A percentile compares a stretch with the other conserved stretches of the same genome.
Evolutionary conservation across 306 rosid genomes (phyloP).

Genomic region (cucumber (Cucumis sativus)): DNA sequence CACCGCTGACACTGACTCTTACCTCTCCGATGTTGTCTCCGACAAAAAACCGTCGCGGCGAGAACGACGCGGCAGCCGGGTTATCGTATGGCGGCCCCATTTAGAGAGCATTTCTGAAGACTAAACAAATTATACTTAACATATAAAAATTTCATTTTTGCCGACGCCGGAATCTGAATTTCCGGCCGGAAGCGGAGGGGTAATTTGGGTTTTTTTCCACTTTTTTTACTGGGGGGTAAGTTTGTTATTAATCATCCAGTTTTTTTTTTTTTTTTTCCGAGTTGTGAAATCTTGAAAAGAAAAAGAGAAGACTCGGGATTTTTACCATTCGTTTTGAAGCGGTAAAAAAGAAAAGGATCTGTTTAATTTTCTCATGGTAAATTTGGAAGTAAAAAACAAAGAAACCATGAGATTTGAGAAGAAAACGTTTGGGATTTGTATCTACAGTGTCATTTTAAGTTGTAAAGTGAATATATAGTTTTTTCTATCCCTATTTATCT

Average conservation of each 20-base stretch:
- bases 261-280: slow-evolving; percentile 5
- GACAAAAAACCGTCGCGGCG: slow-evolving; percentile 47
- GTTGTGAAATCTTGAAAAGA: not conserved
- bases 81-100: slow-evolving; percentile 57
- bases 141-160: not conserved
- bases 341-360: not conserved
- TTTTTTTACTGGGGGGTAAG: not conserved
- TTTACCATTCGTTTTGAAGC: not conserved
- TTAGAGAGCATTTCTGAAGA: slow-evolving; percentile 74
- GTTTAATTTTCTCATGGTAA: not conserved
- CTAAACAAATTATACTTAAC: not conserved
- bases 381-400: not conserved
- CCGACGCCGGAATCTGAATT: not conserved
- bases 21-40: slow-evolving; percentile 12
- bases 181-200: not conserved
- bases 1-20: slow-evolving; percentile 4
- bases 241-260: not conserved
- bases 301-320: not conserved
- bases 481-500: not conserved
- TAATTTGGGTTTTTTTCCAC: not conserved
- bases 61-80: slow-evolving; percentile 44
- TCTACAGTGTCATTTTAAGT: not conserved
- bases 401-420: not conserved
- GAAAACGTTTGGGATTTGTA: slow-evolving; percentile 1
- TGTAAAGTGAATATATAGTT: not conserved